Conservation (phyloP, 2,329 filamentous ascomycete species). For the Seiridium unicorne region DNA sequence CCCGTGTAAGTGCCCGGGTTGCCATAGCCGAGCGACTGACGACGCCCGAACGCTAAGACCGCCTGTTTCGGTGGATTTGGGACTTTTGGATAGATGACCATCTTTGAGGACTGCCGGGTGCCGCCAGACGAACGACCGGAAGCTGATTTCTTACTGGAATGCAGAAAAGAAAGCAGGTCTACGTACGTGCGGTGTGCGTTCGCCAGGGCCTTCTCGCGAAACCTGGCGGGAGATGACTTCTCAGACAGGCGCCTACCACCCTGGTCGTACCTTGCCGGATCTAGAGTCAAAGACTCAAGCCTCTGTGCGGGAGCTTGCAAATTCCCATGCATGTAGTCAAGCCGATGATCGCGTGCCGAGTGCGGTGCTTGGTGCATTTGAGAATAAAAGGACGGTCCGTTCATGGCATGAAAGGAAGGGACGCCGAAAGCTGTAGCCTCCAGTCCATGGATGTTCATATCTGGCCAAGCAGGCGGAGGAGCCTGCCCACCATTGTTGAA, state of each 20-base stretch:
- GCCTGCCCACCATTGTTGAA: constrained; percentile 38
- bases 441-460: constrained; percentile 29
- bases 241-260: constrained; percentile 18
- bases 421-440: constrained; percentile 29
- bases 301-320: constrained; percentile 28
- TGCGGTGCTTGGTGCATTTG: constrained; percentile 13
- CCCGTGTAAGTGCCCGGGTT: constrained; percentile 1
- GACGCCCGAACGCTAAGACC: constrained; percentile 12
- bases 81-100: constrained; percentile 55
- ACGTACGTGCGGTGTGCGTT: constrained; percentile 74
- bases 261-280: constrained; percentile 20
- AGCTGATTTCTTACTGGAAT: constrained; percentile 54
- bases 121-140: constrained; percentile 35
- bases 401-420: constrained; percentile 31
- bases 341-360: constrained; percentile 40
- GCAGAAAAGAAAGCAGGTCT: constrained; percentile 65
- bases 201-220: constrained; percentile 66
- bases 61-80: constrained; percentile 31
- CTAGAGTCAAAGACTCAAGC: constrained; percentile 30
- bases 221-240: constrained; percentile 36
- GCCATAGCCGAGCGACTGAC: constrained; percentile 16
- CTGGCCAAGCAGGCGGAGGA: constrained; percentile 35
- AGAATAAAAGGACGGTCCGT: constrained; percentile 16
- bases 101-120: constrained; percentile 40
- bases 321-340: constrained; percentile 15